These are phyloP conservation scores for Termitomyces bulborhizus DNA, from an alignment of 768 basidiomycete species.

Conservation along the genomic window DNA sequence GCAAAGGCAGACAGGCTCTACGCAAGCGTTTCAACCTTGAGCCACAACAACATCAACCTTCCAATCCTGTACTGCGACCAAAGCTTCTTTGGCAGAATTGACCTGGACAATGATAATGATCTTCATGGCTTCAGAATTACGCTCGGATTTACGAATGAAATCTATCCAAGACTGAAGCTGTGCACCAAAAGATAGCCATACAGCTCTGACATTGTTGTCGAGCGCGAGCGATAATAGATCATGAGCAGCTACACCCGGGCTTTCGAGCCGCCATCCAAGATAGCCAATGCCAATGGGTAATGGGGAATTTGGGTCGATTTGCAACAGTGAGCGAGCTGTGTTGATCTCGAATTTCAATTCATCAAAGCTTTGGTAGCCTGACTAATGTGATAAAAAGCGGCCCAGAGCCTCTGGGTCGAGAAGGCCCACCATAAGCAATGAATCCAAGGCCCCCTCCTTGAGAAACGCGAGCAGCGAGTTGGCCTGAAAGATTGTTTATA, in stretches of 20 bases:
- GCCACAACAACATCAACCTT: slow-evolving; percentile 69
- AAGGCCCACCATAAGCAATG: slow-evolving; percentile 47
- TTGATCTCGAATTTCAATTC: slow-evolving; percentile 44
- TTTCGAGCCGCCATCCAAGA: slow-evolving; percentile 66
- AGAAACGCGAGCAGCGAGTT: slow-evolving; percentile 53
- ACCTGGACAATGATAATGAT: slow-evolving; percentile 69
- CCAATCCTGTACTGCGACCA: slow-evolving; percentile 57
- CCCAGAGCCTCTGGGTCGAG: not conserved
- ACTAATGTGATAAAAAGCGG: not conserved
- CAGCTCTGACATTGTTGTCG: slow-evolving; percentile 48
- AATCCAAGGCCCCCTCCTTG: slow-evolving; percentile 76
- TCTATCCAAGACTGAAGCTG: slow-evolving; percentile 55
- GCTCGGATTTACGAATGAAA: slow-evolving; percentile 51
- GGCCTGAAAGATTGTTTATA: slow-evolving; percentile 21
- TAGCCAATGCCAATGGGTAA: slow-evolving; percentile 71
- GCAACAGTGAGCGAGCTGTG: slow-evolving; percentile 42
- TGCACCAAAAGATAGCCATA: slow-evolving; percentile 74
- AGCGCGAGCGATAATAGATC: slow-evolving; percentile 44
- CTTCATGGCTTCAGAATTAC: slow-evolving; percentile 34
- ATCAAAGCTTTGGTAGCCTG: slow-evolving; percentile 44
- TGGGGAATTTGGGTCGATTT: slow-evolving; percentile 25
- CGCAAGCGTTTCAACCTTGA: slow-evolving; percentile 47
- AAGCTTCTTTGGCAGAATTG: slow-evolving; percentile 53
- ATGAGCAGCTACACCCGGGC: slow-evolving; percentile 29
- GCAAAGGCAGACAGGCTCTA: not conserved